Evolutionary conservation across 148 eudicot species (phyloP), one percentile per base, ranked within the genome.

Genomic region (Suaeda aralocaspica): DNA sequence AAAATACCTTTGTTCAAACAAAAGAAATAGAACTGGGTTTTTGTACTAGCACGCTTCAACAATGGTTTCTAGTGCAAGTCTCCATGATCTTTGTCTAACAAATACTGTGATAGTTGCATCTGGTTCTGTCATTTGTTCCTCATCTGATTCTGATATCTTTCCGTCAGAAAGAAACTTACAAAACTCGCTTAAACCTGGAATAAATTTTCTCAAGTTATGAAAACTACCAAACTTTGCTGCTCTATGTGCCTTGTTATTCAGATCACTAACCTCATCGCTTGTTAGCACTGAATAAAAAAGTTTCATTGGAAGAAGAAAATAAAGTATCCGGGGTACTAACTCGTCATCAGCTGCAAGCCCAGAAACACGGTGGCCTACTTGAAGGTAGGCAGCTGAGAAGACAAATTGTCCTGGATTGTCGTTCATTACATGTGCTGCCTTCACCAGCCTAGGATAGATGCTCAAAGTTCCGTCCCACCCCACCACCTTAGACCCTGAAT

Each of bases 1-100:
- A 6, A 2, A 46, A 46, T 46, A 46, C 5, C 10, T 9, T 29
- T 4, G 7, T 9, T 18, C 36, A 58, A 58, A 14, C 7, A 51
- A 31, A 19, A 15, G 7, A 28, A 52, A 34, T 58, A 33, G 28
- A 30, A 5, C 64, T 15, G 31, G 31, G 12, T 18, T 9, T 53
- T 24, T 46, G 13, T 50, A 60, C 50, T 77, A 77, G 76, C 66
- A 44, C 30, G 84, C 79, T 78, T 87, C 88, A 18, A 85, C 70
- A 21, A 85, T 85, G 51, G 91, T 87, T 66, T 85, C 91, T 78
- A 87, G 56, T 0, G 87, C 82, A 25, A 88, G 91, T 61, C 71
- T 77, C 91, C 91, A 84, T n/a, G 91, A 83, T 72, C 80, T 79
- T 22, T 83, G 88, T 15, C 87, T 77, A 14, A 76, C 73, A 55